These are phyloP conservation scores for Amanita rimosa DNA, from an alignment of 768 basidiomycete genomes.

Conservation along the genomic window DNA sequence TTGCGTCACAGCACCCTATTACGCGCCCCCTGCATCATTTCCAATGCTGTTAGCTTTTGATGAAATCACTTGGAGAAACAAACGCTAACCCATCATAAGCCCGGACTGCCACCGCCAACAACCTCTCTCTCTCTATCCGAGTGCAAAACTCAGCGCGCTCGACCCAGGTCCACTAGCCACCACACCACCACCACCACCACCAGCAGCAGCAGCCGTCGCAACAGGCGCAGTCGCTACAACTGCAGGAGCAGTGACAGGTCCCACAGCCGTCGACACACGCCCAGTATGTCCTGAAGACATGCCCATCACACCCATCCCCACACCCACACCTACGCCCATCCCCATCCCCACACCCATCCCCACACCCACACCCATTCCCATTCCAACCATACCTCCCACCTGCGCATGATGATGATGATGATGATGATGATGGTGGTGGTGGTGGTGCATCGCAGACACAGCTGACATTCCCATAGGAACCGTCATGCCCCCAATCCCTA, in stretches of 20 bases:
- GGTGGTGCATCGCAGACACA: not conserved
- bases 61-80: too few species aligned
- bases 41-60: too few species aligned
- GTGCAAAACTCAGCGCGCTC: conserved; percentile 18
- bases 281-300: not conserved
- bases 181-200: not conserved
- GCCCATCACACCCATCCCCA: not conserved
- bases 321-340: not conserved
- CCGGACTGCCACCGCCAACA: too few species aligned
- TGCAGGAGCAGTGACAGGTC: not conserved
- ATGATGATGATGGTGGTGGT: too few species aligned
- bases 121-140: conserved; percentile 10
- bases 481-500: not conserved
- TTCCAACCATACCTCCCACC: not conserved
- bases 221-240: not conserved
- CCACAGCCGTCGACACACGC: too few species aligned
- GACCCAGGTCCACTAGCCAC: conserved; percentile 3
- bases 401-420: too few species aligned
- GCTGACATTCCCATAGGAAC: conserved; percentile 1
- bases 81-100: too few species aligned
- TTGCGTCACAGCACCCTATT: too few species aligned
- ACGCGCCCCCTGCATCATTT: too few species aligned
- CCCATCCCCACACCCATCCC: conserved; percentile 1
- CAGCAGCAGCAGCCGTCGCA: not conserved
- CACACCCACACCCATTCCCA: not conserved